phyloP scores from a whole-genome alignment of 1,284 basidiomycete genomes.

The Ganoderma resinaceum region DNA sequence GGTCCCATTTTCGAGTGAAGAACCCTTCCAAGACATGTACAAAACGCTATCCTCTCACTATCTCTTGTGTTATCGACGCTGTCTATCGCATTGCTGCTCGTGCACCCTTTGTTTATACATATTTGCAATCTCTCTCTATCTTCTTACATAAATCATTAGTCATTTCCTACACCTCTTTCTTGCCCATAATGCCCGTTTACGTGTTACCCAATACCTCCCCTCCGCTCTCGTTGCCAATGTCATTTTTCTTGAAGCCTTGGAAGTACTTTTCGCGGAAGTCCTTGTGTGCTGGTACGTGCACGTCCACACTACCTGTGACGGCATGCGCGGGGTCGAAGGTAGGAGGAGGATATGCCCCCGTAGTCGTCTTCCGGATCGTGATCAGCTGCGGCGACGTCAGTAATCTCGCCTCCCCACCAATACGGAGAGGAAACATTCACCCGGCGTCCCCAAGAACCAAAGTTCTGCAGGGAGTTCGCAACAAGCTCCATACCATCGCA shows the following conservation, averaged over 20 bases:
- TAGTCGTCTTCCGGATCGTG: slow-evolving; percentile 81
- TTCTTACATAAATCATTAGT: background rate
- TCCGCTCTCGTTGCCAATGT: background rate
- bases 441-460: slow-evolving; percentile 94
- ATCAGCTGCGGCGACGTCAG: slow-evolving; percentile 67
- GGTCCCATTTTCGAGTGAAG: background rate
- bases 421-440: slow-evolving; percentile 45
- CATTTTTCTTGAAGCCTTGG: slow-evolving; percentile 68
- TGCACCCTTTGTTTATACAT: slow-evolving; percentile 8
- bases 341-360: slow-evolving; percentile 56
- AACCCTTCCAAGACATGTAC: background rate
- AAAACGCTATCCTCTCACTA: background rate
- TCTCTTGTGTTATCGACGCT: background rate
- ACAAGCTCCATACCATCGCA: slow-evolving; percentile 90
- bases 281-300: slow-evolving; percentile 74
- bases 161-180: background rate
- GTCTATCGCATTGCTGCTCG: background rate
- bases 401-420: background rate
- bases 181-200: background rate
- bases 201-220: background rate
- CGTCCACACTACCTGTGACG: slow-evolving; percentile 30
- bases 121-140: background rate
- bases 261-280: slow-evolving; percentile 86
- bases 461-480: slow-evolving; percentile 92
- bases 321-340: slow-evolving; percentile 49